These are phyloP conservation scores for Clonostachys solani DNA, from an alignment of 2,329 filamentous ascomycete genomes.

Conservation along the genomic window DNA sequence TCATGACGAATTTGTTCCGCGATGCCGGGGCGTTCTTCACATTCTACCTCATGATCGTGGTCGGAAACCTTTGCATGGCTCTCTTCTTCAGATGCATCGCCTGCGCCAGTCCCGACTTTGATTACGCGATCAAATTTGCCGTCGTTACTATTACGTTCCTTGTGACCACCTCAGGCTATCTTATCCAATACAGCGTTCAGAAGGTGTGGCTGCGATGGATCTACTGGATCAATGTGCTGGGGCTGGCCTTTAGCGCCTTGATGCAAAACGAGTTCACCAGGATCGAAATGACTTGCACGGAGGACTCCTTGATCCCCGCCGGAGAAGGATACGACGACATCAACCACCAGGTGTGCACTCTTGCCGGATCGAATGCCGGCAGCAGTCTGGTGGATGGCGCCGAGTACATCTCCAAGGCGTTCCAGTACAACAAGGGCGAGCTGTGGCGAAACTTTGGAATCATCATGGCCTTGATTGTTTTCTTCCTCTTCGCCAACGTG, in stretches of 20 bases:
- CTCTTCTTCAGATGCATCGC: slow-evolving; percentile 74
- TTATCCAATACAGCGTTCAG: slow-evolving; percentile 74
- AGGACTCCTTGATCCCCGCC: slow-evolving; percentile 64
- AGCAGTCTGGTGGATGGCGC: slow-evolving; percentile 58
- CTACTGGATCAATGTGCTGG: slow-evolving; percentile 71
- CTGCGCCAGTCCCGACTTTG: slow-evolving; percentile 74
- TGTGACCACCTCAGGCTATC: slow-evolving; percentile 74
- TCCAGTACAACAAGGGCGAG: slow-evolving; percentile 60
- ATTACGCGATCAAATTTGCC: slow-evolving; percentile 80
- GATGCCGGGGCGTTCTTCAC: slow-evolving; percentile 75
- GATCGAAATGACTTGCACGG: slow-evolving; percentile 64
- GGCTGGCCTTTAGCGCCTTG: slow-evolving; percentile 69
- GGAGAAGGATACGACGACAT: slow-evolving; percentile 69
- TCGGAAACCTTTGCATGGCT: slow-evolving; percentile 68
- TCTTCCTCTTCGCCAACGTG: slow-evolving; percentile 73
- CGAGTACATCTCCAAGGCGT: slow-evolving; percentile 65
- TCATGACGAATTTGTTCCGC: slow-evolving; percentile 67
- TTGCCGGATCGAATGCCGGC: slow-evolving; percentile 67
- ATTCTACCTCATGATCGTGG: slow-evolving; percentile 67
- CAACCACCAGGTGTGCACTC: slow-evolving; percentile 74
- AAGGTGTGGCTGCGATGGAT: slow-evolving; percentile 79
- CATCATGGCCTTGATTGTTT: slow-evolving; percentile 68
- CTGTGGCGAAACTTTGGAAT: slow-evolving; percentile 86
- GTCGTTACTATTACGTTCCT: slow-evolving; percentile 78
- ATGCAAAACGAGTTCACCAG: slow-evolving; percentile 85